Evolutionary conservation across 331 rosid species (phyloP), one percentile per base, ranked within the genome.

Genomic region (Rosa hybrid): DNA sequence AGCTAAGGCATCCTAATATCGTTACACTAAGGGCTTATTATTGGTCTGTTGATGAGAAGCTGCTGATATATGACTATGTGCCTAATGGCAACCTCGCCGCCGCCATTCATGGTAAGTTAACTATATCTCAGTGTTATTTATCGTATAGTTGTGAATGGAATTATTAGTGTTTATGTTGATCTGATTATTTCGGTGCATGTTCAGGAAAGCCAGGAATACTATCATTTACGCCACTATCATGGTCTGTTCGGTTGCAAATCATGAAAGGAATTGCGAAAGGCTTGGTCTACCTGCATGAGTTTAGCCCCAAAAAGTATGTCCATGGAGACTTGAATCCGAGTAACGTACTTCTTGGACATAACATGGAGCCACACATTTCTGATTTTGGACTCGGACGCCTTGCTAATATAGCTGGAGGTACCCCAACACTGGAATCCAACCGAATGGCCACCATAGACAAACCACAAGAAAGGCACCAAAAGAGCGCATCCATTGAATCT

Each of bases 41-140:
- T 77, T 96, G 99, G 99, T 96, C 99, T 83, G 98, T 91, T 56
- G 99, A 96, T 86, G 99, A 96, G 87, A 96, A 96, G 85, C 94
- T 96, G 84, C 97, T 96, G 85, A 89, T 96, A 77, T 95, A 90
- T 84, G 98, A 95, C 77, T 93, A 93, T 71, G 83, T 93, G 20
- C 86, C 99, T 41, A 90, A 96, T 74, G 99, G 98, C 84, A 93
- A 82, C 88, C 98, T 96, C 80, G 89, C 96, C 25, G 57, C 90
- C 34, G 98, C 98, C 76, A 83, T 96, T 87, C 99, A 96, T 72
- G 98, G 99, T 91, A 73, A 69, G 81, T 83, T 79, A 1, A 53
- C 25, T 64, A n/a, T 25, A 7, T 49, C 64, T 54, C 18, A 4
- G 59, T 45, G 30, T 16, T 34, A 16, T 74, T 48, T 42, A 12